These are phyloP conservation scores for Marchantia paleacea DNA, from an alignment of 225 moss, liverwort and hornwort species.

Conservation along the genomic window DNA sequence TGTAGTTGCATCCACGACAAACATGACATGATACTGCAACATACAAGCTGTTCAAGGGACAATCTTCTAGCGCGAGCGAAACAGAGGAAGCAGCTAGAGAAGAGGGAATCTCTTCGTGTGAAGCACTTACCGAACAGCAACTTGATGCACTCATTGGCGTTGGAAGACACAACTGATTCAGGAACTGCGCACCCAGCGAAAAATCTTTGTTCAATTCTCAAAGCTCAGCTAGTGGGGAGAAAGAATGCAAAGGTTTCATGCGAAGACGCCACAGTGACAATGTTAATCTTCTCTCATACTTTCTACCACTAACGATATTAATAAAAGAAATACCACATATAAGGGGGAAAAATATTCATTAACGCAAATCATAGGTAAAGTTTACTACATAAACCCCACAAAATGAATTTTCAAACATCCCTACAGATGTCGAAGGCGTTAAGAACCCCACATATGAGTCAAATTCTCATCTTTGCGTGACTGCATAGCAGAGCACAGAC, in stretches of 20 bases:
- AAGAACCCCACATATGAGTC: too few species aligned
- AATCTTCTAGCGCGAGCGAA: too few species aligned
- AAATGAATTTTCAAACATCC: too few species aligned
- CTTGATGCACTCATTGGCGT: slow-evolving; percentile 70
- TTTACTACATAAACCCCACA: neutral
- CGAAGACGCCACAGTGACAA: neutral
- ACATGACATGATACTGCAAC: neutral
- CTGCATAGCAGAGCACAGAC: too few species aligned
- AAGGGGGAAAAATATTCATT: neutral
- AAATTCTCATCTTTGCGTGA: too few species aligned
- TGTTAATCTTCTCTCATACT: neutral
- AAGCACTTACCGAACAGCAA: slow-evolving; percentile 64
- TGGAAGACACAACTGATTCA: slow-evolving; percentile 48
- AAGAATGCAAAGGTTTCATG: neutral
- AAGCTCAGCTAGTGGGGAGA: neutral
- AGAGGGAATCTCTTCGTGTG: too few species aligned
- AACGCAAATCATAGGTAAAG: neutral
- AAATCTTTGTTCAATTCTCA: neutral
- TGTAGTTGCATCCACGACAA: neutral
- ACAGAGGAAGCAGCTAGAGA: neutral
- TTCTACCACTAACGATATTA: neutral
- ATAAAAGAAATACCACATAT: neutral
- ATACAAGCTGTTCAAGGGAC: neutral
- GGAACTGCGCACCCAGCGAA: slow-evolving; percentile 40
- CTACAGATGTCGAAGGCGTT: too few species aligned